These are phyloP conservation scores for Diplogelasinospora grovesii DNA, from an alignment of 495 filamentous ascomycete species.

Conservation along the genomic window DNA sequence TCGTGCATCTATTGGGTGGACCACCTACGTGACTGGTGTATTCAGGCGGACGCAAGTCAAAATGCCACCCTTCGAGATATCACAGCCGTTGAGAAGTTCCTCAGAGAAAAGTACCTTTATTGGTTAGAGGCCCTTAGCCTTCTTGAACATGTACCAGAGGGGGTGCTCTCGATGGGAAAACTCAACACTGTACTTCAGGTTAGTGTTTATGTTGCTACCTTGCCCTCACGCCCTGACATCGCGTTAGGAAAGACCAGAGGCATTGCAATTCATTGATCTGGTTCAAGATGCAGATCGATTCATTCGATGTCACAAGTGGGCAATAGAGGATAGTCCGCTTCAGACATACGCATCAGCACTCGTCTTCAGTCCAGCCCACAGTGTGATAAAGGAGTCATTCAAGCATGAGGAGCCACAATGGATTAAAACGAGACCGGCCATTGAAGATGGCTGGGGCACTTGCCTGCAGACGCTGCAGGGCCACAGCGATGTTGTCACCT, in stretches of 20 bases:
- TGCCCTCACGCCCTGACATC: neutral
- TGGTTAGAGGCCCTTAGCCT: constrained; percentile 24
- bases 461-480: constrained; percentile 8
- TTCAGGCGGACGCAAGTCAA: neutral
- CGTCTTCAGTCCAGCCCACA: constrained; percentile 11
- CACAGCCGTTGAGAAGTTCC: constrained; percentile 2
- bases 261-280: constrained; percentile 2
- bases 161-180: constrained; percentile 15
- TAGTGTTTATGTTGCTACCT: too few relatives aligned
- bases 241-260: neutral
- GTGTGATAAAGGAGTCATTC: constrained; percentile 11
- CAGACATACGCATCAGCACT: constrained; percentile 14
- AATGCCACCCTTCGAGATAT: constrained; percentile 12
- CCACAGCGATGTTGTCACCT: constrained; percentile 2
- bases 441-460: constrained; percentile 9
- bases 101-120: constrained; percentile 19
- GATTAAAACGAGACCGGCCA: constrained; percentile 13
- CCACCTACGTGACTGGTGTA: constrained; percentile 20
- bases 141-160: constrained; percentile 19
- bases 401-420: constrained; percentile 9
- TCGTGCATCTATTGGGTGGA: constrained; percentile 34
- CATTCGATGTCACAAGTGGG: constrained; percentile 12
- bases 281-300: constrained; percentile 23
- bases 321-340: constrained; percentile 21
- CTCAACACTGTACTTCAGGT: too few relatives aligned